phyloP scores from a whole-genome alignment of 306 rosid species.

The Cucumis hystrix region DNA sequence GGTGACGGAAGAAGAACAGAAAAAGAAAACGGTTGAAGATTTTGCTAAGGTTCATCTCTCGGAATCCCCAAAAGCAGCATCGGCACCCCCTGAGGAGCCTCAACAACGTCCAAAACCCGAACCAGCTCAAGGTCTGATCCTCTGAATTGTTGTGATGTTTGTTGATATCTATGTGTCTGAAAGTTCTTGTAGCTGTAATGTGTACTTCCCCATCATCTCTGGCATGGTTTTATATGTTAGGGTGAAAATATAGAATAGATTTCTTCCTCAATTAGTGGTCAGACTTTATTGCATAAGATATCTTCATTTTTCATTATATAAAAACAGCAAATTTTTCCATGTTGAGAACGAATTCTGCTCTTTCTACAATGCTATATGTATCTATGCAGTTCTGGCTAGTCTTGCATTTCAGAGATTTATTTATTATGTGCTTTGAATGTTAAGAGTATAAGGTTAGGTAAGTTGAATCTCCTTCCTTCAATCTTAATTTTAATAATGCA shows the following conservation, averaged over 20 bases:
- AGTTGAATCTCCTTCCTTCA: too few species aligned
- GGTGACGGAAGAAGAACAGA: conserved; percentile 48
- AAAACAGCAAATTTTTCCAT: conserved; percentile 1
- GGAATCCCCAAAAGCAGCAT: conserved; percentile 51
- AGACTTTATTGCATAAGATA: conserved; percentile 3
- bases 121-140: conserved; percentile 83
- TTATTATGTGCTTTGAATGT: background rate
- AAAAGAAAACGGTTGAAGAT: conserved; percentile 41
- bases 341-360: conserved; percentile 9
- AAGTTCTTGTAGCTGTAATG: conserved; percentile 13
- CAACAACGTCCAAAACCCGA: conserved; percentile 43
- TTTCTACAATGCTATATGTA: background rate
- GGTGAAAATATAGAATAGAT: conserved; percentile 9
- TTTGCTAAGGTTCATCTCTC: conserved; percentile 40
- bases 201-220: conserved; percentile 3
- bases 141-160: conserved; percentile 33
- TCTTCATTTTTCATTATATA: conserved; percentile 12
- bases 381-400: conserved; percentile 1
- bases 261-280: background rate
- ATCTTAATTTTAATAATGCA: too few species aligned
- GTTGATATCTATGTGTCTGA: conserved; percentile 26
- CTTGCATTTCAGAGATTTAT: background rate
- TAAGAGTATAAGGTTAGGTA: too few species aligned
- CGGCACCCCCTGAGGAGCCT: conserved; percentile 33
- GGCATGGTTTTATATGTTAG: background rate